A percentile compares a stretch with the other conserved stretches of the same genome.
These are phyloP conservation scores for Mycena belliarum DNA, from an alignment of 768 basidiomycete genomes.

Conservation along the genomic window DNA sequence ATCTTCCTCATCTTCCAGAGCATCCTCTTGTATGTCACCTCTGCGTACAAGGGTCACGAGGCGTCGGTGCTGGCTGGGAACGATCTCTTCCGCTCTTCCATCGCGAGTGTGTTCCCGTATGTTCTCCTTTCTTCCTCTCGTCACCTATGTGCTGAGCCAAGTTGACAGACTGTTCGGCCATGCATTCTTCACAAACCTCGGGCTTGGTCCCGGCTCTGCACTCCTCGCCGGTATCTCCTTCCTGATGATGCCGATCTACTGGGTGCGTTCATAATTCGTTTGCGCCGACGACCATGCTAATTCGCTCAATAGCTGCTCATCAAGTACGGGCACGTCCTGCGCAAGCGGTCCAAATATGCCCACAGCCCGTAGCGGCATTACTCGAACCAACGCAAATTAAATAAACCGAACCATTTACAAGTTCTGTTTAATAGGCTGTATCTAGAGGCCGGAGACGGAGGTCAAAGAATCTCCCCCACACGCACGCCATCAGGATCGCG, in stretches of 20 bases:
- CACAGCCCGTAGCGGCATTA: constrained; percentile 9
- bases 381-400: too few species aligned
- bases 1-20: constrained; percentile 34
- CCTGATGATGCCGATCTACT: constrained; percentile 26
- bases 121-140: not conserved
- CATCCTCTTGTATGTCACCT: constrained; percentile 31
- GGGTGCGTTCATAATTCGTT: not conserved
- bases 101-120: constrained; percentile 27
- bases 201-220: constrained; percentile 27
- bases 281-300: not conserved
- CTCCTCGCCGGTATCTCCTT: constrained; percentile 29
- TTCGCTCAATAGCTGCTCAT: not conserved
- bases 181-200: constrained; percentile 26
- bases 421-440: too few species aligned
- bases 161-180: constrained; percentile 23
- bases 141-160: not conserved
- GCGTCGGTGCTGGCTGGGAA: constrained; percentile 37
- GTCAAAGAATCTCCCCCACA: too few species aligned
- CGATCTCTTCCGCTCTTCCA: constrained; percentile 32
- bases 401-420: too few species aligned
- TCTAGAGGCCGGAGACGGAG: too few species aligned
- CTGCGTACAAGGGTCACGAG: constrained; percentile 32
- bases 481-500: too few species aligned
- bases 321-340: constrained; percentile 21
- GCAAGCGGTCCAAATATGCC: constrained; percentile 21